Percentiles rank a stretch among this genome's conserved stretches.
Evolutionary conservation across 192 early-diverging fungal genomes (phyloP).

Genomic region (Coemansia furcata): DNA sequence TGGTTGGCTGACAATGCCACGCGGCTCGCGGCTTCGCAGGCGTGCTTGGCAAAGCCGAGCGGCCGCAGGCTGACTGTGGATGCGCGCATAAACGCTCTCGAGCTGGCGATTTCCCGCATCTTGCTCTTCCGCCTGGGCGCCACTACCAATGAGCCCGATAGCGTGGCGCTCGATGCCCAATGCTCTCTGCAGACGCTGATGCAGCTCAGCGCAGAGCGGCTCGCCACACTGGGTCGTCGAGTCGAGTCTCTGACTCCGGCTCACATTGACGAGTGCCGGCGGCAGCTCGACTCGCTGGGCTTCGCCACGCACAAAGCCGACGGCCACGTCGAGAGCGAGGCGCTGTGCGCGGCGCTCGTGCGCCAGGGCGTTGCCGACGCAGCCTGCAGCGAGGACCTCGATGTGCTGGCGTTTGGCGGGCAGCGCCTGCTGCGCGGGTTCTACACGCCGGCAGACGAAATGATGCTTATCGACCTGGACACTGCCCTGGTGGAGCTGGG

Average conservation of each 20-base stretch:
- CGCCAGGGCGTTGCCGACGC: conserved; percentile 53
- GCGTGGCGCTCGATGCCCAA: not conserved
- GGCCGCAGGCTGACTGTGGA: conserved; percentile 8
- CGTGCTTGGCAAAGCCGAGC: not conserved
- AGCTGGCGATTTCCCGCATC: conserved; percentile 8
- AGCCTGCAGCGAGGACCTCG: conserved; percentile 59
- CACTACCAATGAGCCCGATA: not conserved
- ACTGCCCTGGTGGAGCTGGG: conserved; percentile 50
- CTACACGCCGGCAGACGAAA: conserved; percentile 5
- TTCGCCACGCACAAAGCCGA: conserved; percentile 50
- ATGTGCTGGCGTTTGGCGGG: conserved; percentile 34
- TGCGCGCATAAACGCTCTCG: conserved; percentile 26
- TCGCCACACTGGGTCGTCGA: conserved; percentile 51
- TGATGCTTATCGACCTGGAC: conserved; percentile 55
- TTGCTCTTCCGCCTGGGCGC: conserved; percentile 25
- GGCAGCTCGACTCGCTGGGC: conserved; percentile 54
- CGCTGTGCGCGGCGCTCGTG: conserved; percentile 62
- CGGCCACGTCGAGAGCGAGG: conserved; percentile 58
- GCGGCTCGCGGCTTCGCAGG: not conserved
- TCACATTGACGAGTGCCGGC: conserved; percentile 49
- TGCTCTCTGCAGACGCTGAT: conserved; percentile 11
- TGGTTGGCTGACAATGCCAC: not conserved
- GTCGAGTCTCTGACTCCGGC: conserved; percentile 50
- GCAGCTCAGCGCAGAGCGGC: conserved; percentile 17
- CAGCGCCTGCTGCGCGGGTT: conserved; percentile 33